Base-by-base conservation (phyloP, 2,329 filamentous ascomycete species). In the Alternaria tenuissima region DNA sequence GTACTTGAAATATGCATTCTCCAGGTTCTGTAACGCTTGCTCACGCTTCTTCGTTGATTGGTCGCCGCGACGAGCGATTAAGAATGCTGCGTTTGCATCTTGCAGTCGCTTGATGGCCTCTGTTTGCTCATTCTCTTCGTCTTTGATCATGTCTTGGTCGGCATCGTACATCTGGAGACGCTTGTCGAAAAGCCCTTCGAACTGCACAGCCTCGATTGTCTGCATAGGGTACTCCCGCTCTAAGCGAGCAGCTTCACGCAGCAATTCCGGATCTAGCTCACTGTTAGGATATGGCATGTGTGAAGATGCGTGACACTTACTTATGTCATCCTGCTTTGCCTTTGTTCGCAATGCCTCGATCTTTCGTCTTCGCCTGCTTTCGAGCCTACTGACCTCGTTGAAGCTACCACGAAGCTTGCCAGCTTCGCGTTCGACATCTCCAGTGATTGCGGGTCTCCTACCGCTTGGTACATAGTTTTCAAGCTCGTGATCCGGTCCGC, bases 1-100 rank as follows among this genome's bases (percentile, higher is more conserved):
- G 82, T 98, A 98, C 80, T 94, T 96, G 78, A 93, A 89, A 76
- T 96, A 98, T 0, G 93, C 94, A 65, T 91, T 93, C 77, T 98
- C 94, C 9, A 99, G 83, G 63, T 87, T 88, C 78, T 99, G 95
- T 49, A 99, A 81, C 0, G 93, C 93, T 67, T 91, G 87, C 76
- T 98, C 94, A 14, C 95, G 88, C 73, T 96, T 93, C 61, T 85
- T 86, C 2, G 85, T 87, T 6, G 86, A 87, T 0, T 85, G 84
- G 65, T 93, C 91, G 4, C 89, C 88, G 39, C 84, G 85, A 54
- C 89, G 87, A 65, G 91, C 92, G 20, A 86, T 83, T 63, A 91
- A 87, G 69, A 98, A 97, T 18, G 90, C 89, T 14, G 87, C 86
- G 75, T 96, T 96, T 6, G 91, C 89, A 52, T 91, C 88, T 66